phyloP scores from a whole-genome alignment of 805 yeast species.

The Yarrowia divulgata region DNA sequence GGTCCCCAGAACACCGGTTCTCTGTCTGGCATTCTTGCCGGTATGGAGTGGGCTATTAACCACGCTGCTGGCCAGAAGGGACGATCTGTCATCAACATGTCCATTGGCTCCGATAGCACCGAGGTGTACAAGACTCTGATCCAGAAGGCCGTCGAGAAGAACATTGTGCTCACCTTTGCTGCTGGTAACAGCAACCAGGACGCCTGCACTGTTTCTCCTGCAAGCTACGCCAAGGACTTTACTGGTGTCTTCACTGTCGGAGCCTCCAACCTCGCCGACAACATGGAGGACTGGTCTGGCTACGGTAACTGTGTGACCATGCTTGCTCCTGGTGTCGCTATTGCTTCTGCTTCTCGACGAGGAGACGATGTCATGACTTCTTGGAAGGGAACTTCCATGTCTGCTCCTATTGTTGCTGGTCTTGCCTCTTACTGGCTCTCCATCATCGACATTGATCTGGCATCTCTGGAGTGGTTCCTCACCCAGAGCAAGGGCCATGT shows the following conservation, averaged over 20 bases:
- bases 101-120: constrained; percentile 18
- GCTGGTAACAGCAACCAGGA: constrained; percentile 76
- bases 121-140: constrained; percentile 15
- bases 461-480: constrained; percentile 25
- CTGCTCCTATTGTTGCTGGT: constrained; percentile 28
- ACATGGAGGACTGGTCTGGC: constrained; percentile 77
- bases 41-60: constrained; percentile 65
- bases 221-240: constrained; percentile 54
- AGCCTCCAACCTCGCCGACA: constrained; percentile 81
- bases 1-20: constrained; percentile 65
- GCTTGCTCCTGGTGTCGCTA: constrained; percentile 85
- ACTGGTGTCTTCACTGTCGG: constrained; percentile 78
- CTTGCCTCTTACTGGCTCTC: constrained; percentile 27
- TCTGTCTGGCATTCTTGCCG: constrained; percentile 67
- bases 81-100: constrained; percentile 25
- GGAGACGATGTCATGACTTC: constrained; percentile 40
- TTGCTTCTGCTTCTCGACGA: constrained; percentile 58
- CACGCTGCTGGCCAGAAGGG: constrained; percentile 42
- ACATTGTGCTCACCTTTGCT: constrained; percentile 7
- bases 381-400: constrained; percentile 30
- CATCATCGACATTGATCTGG: not conserved
- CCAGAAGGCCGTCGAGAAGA: constrained; percentile 5
- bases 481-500: constrained; percentile 16
- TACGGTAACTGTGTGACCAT: constrained; percentile 93
- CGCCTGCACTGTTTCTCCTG: constrained; percentile 86